A percentile compares a stretch with the other conserved stretches of the same genome.
Conservation (phyloP, 1,284 basidiomycete genomes). For the Wolfiporia cocos region DNA sequence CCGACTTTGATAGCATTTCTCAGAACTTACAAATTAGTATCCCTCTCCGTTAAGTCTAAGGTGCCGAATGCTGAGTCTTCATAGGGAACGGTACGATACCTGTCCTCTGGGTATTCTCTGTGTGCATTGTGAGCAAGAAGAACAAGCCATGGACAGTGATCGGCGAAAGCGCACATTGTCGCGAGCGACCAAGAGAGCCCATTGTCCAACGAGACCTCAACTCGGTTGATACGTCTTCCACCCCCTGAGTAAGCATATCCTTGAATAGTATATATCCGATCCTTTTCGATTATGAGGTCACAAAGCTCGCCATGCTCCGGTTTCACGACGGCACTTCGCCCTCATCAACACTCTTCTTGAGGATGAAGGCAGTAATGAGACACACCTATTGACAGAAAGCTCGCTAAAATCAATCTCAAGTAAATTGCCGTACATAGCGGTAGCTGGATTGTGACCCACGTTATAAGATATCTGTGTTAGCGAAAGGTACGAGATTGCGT, state of each 20-base stretch:
- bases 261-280: conserved; percentile 31
- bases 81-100: conserved; percentile 32
- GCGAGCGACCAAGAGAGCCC: conserved; percentile 50
- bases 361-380: too few species aligned
- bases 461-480: conserved; percentile 41
- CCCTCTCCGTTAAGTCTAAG: conserved; percentile 43
- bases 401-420: conserved; percentile 32
- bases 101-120: conserved; percentile 49
- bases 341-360: too few species aligned
- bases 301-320: conserved; percentile 54
- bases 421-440: conserved; percentile 8
- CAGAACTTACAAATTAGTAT: conserved; percentile 44
- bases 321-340: conserved; percentile 50
- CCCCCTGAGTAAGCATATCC: conserved; percentile 72
- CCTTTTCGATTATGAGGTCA: conserved; percentile 15
- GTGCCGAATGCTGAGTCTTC: conserved; percentile 29
- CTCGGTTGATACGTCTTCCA: conserved; percentile 51
- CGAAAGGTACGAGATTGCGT: too few species aligned
- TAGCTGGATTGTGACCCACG: conserved; percentile 23
- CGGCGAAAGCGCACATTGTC: conserved; percentile 32
- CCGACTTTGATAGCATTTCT: too few species aligned
- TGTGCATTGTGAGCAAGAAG: background rate
- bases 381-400: conserved; percentile 46
- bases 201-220: conserved; percentile 58
- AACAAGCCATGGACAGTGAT: background rate